These are phyloP conservation scores for Colletotrichum zoysiae DNA, from an alignment of 2,329 filamentous ascomycete genomes.

Conservation along the genomic window DNA sequence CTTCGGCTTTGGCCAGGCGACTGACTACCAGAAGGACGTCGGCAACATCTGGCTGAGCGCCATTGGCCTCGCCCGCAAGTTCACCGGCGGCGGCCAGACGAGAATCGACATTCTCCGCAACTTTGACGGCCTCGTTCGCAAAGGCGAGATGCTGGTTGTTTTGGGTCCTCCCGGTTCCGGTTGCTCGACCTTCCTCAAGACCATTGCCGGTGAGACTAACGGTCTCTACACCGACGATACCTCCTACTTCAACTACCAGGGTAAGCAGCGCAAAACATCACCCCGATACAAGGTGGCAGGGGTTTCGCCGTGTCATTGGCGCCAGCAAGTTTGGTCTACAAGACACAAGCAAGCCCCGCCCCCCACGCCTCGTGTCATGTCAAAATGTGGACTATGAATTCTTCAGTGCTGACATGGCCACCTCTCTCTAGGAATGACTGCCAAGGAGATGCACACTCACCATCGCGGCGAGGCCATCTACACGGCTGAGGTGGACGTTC, in stretches of 20 bases:
- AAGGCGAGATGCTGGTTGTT: slow-evolving; percentile 82
- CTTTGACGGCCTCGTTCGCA: slow-evolving; percentile 76
- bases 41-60: slow-evolving; percentile 70
- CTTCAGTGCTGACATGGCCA: slow-evolving; percentile 5
- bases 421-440: slow-evolving; percentile 64
- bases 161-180: slow-evolving; percentile 79
- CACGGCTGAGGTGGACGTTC: slow-evolving; percentile 85
- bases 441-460: slow-evolving; percentile 80
- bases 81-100: slow-evolving; percentile 66
- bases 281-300: not conserved
- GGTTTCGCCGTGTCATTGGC: not conserved
- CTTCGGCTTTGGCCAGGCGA: slow-evolving; percentile 74
- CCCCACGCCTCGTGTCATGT: slow-evolving; percentile 20
- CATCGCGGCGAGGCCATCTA: slow-evolving; percentile 91
- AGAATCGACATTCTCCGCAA: slow-evolving; percentile 77
- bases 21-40: slow-evolving; percentile 79
- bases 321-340: not conserved
- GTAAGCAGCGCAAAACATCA: slow-evolving; percentile 51
- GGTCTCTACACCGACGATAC: slow-evolving; percentile 79
- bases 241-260: slow-evolving; percentile 87
- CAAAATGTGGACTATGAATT: not conserved
- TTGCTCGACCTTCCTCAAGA: slow-evolving; percentile 88
- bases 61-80: slow-evolving; percentile 57
- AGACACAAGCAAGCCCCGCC: slow-evolving; percentile 7
- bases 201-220: slow-evolving; percentile 84